Conservation (phyloP, 139 green algal species). For the Closterium sp. region DNA sequence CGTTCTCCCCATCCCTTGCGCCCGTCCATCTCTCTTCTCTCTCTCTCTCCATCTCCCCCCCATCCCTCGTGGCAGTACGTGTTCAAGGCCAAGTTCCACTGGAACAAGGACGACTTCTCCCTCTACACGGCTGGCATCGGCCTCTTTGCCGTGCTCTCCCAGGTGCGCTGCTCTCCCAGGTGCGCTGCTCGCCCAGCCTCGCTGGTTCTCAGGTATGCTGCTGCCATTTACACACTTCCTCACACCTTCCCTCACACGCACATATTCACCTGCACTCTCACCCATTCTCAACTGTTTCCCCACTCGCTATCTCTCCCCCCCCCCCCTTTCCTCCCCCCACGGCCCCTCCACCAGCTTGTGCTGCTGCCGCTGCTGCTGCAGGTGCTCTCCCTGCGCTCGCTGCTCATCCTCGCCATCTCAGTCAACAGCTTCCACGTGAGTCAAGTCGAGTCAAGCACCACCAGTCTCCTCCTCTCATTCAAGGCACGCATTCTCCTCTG, state of each 20-base stretch:
- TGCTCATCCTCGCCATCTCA: neutral
- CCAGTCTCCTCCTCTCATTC: neutral
- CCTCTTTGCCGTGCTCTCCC: slow-evolving; percentile 5
- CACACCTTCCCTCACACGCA: neutral
- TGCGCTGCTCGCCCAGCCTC: neutral
- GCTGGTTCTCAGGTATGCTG: too few relatives aligned
- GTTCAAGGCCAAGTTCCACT: slow-evolving; percentile 12
- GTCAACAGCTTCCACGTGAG: neutral
- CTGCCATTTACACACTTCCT: too few relatives aligned
- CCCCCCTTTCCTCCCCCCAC: neutral
- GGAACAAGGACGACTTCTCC: slow-evolving; percentile 3
- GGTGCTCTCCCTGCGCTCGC: neutral
- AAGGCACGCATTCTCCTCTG: neutral
- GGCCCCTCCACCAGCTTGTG: neutral
- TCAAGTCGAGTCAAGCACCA: neutral
- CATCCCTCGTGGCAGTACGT: neutral
- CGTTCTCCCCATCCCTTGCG: too few relatives aligned
- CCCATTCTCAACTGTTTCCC: neutral
- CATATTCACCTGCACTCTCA: neutral
- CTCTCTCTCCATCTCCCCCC: too few relatives aligned
- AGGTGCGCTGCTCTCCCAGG: neutral
- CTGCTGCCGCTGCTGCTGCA: neutral
- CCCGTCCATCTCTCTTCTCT: too few relatives aligned
- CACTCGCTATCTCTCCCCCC: neutral
- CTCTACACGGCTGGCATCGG: neutral